Evolutionary conservation across 164 flowering plant species (phyloP).

Genomic region (Dillenia suffruticosa): DNA sequence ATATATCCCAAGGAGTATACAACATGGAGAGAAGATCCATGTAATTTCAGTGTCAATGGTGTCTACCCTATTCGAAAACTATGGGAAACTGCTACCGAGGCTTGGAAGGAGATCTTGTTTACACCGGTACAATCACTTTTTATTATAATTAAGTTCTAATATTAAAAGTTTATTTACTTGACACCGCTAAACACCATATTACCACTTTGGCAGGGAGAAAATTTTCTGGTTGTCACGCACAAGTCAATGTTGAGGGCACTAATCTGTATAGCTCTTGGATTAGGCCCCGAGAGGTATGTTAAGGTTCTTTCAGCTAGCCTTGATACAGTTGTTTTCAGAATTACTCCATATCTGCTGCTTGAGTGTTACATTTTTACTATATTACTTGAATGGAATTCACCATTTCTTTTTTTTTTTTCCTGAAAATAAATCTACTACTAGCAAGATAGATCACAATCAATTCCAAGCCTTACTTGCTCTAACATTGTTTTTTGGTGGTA

Average conservation of each 20-base stretch:
- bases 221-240: slow-evolving; percentile 61
- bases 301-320: not conserved
- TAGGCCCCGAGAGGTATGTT: slow-evolving; percentile 59
- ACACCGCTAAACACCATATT: too few species aligned
- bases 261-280: slow-evolving; percentile 73
- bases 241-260: slow-evolving; percentile 72
- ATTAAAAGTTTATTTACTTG: not conserved
- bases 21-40: slow-evolving; percentile 78
- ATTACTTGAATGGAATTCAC: too few species aligned
- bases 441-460: not conserved
- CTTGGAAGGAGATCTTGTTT: slow-evolving; percentile 59
- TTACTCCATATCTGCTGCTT: too few species aligned
- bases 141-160: not conserved
- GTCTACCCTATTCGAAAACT: slow-evolving; percentile 49
- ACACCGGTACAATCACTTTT: slow-evolving; percentile 38
- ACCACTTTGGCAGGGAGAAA: slow-evolving; percentile 45
- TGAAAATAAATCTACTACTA: not conserved
- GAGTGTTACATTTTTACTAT: too few species aligned
- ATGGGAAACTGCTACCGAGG: slow-evolving; percentile 56
- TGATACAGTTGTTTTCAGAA: too few species aligned
- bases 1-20: slow-evolving; percentile 51
- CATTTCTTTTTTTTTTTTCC: not conserved
- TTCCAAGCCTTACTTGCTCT: not conserved
- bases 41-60: slow-evolving; percentile 53
- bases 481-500: slow-evolving; percentile 1